Base-by-base conservation (phyloP, 345 rosid genomes). In the Cardamine resedifolia region DNA sequence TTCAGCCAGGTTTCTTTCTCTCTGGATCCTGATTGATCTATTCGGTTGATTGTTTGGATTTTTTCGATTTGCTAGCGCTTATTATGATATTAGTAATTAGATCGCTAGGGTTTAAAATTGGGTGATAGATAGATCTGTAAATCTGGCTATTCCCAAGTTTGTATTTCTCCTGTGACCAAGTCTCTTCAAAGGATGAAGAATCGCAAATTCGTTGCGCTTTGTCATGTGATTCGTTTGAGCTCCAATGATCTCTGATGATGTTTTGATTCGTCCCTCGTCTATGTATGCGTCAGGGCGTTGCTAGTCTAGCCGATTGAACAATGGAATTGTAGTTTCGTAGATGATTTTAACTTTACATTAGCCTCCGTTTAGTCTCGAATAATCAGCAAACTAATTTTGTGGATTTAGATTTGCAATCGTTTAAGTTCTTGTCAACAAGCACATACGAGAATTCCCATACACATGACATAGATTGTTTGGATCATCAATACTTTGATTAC, bases 1-100 rank as follows among this genome's bases (percentile, higher is more conserved):
- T 95, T 95, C 75, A 90, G 88, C 75, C 96, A 89, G 93, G 79
- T 70, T 11, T 67, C 7, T 33, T 3, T 50, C 27, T 23, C 1
- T 41, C 20, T 7, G 2, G 9, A 26, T 43, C 4, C 27, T 19
- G 7, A 36, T 53, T 18, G 27, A 21, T 60, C 26, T 19, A 26
- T n/a, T 11, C 2, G 33, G 14, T 44, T n/a, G 12, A 41, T 41
- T 16, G 18, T 18, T 48, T 58, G 21, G 57, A 28, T 50, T 34
- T 18, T 26, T 30, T 39, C 4, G 36, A 52, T 52, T 30, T 56
- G 55, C 12, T 5, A 28, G 8, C 20, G 49, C 9, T 43, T 44
- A 3, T 43, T 44, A 3, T 27, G 50, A 7, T 49, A 9, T 45
- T 7, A 8, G 11, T 68, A 0, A 38, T 16, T 28, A 63, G 48